Percentiles rank a stretch among this genome's conserved stretches.
Conservation (phyloP, 306 rosid species). For the Dicorynia guianensis region DNA sequence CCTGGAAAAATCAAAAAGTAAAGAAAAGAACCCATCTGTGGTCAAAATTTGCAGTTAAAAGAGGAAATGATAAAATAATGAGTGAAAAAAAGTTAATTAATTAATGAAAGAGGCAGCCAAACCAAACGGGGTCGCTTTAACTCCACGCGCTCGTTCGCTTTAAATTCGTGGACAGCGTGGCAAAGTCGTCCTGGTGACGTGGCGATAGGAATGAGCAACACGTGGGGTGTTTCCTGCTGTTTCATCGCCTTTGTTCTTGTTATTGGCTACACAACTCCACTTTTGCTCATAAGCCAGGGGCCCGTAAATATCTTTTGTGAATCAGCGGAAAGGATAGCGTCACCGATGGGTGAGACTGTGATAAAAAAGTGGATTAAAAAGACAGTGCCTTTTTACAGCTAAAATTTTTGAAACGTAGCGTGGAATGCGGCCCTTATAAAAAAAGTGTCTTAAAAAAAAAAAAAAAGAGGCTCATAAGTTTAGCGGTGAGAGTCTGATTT, state of each 20-base stretch:
- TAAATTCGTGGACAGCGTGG: slow-evolving; percentile 55
- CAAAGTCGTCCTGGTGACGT: slow-evolving; percentile 50
- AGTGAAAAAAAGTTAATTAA: not conserved
- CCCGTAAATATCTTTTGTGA: slow-evolving; percentile 44
- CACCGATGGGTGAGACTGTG: not conserved
- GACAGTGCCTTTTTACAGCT: slow-evolving; percentile 23
- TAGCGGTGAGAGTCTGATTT: not conserved
- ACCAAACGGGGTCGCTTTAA: not conserved
- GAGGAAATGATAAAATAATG: not conserved
- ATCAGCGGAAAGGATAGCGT: not conserved
- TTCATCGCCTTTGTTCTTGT: slow-evolving; percentile 57
- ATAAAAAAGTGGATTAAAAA: not conserved
- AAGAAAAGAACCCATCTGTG: not conserved
- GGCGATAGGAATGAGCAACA: slow-evolving; percentile 38
- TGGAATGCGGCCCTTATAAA: slow-evolving; percentile 29
- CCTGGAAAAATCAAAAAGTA: not conserved
- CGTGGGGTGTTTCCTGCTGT: slow-evolving; percentile 40
- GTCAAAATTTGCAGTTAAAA: slow-evolving; percentile 50
- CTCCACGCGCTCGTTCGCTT: slow-evolving; percentile 58
- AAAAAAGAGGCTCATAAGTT: not conserved
- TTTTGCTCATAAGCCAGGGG: slow-evolving; percentile 35
- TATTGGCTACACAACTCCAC: slow-evolving; percentile 43
- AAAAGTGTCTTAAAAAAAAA: not conserved
- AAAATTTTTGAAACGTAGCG: not conserved
- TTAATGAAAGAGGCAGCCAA: slow-evolving; percentile 29